Evolutionary conservation across 1,139 yeast genomes (phyloP), one percentile per base, ranked within the genome.

Genomic region (Debaryomyces coudertii): DNA sequence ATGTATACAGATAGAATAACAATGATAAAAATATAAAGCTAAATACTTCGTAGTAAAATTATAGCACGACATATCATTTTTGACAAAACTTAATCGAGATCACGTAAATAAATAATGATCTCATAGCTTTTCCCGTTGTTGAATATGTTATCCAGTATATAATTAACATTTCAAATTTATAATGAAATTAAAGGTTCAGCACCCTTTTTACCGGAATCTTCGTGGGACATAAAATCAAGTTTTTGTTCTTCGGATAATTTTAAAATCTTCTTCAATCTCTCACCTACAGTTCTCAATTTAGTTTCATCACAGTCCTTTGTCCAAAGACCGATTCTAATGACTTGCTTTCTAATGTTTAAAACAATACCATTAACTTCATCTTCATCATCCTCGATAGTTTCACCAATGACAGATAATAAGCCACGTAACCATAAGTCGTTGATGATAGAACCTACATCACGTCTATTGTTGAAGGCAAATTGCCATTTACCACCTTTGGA

Each of bases 351-450:
- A 60, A 89, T 83, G 66, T 89, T 90, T 65, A 90, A 83, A 55
- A 93, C 97, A 57, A 90, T 90, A 60, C 99, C 99, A 67, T 90
- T 92, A 58, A 95, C 95, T 72, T 90, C 95, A 61, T 86, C 80
- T 65, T 87, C 92, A 53, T 86, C 93, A 55, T 84, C 87, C 70
- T 90, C 96, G 56, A 93, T 86, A 48, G 97, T 90, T 73, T 93
- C 98, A 58, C 99, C 99, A 68, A 93, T 90, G 49, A 90, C 90
- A 41, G 95, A 87, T 62, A 93, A 80, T 66, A 93, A 80, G 48
- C 95, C 85, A 69, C 96, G 81, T 64, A 90, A 83, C 99, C 99
- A 95, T 63, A 90, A 79, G 56, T 90, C 96, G 68, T 92, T 95
- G 64, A 90, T 85, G 50, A 83, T 83, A 39, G 71, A 71, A 48